Base-by-base conservation (phyloP, 2,329 filamentous ascomycete species). In the Chlorencoelia australis region DNA sequence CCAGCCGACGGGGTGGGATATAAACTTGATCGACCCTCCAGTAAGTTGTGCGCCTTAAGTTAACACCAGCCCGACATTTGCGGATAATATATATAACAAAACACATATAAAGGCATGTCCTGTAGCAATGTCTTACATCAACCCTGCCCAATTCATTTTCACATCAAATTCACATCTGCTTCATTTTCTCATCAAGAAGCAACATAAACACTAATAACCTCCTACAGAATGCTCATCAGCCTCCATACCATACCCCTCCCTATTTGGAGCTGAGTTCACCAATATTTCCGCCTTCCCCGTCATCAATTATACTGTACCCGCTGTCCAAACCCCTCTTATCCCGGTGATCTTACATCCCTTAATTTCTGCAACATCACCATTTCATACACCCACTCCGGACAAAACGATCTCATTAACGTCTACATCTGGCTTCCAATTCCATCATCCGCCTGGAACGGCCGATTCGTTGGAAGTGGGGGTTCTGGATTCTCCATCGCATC, bases 391-490 rank as follows among this genome's bases (percentile, higher is more conserved):
- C 54, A 56, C 22, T 35, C 43, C 0, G 47, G 47, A 4, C 36
- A 46, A n/a, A 30, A 39, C 2, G 52, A 56, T 25, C 16, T 3
- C 4, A 33, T 57, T 9, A 27, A 33, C 4, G 43, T 57, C 2
- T 42, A 52, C 11, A 40, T 49, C 0, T 54, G 46, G 43, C 40
- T 57, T 1, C 54, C 54, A 2, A n/a, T n/a, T n/a, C 14, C 20
- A 1, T 18, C 28, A 2, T 32, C 29, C 2, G n/a, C 14, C 3
- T 37, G 38, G 38, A 40, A 40, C 10, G 20, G 21, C 2, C 27
- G 38, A 24, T 40, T 40, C 4, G 9, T 37, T 11, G 38, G 17
- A 6, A 37, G 28, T 7, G 38, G 38, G 2, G 34, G 38, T 2
- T 3, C 20, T 4, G 34, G 14, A 24, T 33, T 11, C 6, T n/a